These are phyloP conservation scores for Citrus trifoliata DNA, from an alignment of 345 rosid genomes.

Conservation along the genomic window DNA sequence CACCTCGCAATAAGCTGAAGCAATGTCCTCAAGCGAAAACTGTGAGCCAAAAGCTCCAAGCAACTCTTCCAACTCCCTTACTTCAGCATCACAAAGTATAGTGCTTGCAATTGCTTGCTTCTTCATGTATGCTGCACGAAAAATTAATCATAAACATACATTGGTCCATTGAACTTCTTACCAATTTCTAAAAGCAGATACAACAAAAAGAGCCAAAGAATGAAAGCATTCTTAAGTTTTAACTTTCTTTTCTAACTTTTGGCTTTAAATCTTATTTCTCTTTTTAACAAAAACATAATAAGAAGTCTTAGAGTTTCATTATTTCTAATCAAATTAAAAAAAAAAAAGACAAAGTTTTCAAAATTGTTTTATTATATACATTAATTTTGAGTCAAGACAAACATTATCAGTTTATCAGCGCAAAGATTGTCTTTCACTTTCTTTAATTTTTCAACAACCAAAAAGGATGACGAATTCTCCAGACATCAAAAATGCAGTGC, in stretches of 20 bases:
- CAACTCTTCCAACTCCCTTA: constrained; percentile 35
- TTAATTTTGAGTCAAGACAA: neutral
- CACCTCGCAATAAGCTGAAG: constrained; percentile 39
- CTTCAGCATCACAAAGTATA: constrained; percentile 27
- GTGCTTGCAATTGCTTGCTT: constrained; percentile 25
- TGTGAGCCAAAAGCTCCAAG: constrained; percentile 42
- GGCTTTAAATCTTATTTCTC: neutral
- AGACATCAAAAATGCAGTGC: neutral
- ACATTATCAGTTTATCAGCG: neutral
- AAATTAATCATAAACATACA: neutral
- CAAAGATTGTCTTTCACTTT: neutral
- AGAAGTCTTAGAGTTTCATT: neutral
- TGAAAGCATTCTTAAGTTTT: neutral
- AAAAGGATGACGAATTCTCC: neutral
- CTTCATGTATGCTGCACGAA: constrained; percentile 12
- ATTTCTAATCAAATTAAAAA: neutral
- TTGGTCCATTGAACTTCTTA: neutral
- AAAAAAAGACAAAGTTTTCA: no score
- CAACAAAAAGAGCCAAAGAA: neutral
- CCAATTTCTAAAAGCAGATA: neutral
- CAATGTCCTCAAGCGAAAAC: constrained; percentile 48
- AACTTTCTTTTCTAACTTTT: neutral
- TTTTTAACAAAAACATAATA: neutral
- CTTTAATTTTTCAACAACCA: neutral
- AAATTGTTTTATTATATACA: no score